Evolutionary conservation across 768 basidiomycete genomes (phyloP).

Genomic region (Termitomyces sp.): DNA sequence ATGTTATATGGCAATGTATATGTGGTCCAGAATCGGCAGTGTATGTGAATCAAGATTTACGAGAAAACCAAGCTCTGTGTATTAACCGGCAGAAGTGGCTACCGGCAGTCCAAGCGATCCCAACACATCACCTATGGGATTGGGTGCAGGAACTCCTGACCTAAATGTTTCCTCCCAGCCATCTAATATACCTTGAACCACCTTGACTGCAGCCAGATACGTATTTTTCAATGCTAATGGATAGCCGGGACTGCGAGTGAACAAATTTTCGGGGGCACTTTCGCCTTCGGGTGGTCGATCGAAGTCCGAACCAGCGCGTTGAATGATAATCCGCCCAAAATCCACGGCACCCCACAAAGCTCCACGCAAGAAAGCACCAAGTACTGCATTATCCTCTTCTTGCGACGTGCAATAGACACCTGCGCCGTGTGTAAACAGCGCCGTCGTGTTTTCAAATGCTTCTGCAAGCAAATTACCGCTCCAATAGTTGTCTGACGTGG

Average conservation of each 20-base stretch:
- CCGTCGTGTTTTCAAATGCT: too few relatives aligned
- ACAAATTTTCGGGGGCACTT: constrained; percentile 8
- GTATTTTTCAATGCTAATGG: constrained; percentile 6
- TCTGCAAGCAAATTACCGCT: too few relatives aligned
- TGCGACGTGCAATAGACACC: too few relatives aligned
- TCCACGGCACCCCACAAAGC: constrained; percentile 3
- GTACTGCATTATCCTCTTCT: too few relatives aligned
- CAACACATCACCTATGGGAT: constrained; percentile 8
- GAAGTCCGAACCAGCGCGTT: constrained; percentile 8
- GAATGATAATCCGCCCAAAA: constrained; percentile 1
- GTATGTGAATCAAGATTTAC: not conserved
- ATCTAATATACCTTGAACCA: constrained; percentile 7
- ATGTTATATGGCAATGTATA: too few relatives aligned
- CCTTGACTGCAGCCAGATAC: constrained; percentile 9
- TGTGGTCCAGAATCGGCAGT: too few relatives aligned
- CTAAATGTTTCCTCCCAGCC: constrained; percentile 7
- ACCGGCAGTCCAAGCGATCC: not conserved
- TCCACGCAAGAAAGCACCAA: too few relatives aligned
- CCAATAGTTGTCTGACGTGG: too few relatives aligned
- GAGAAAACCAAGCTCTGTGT: not conserved
- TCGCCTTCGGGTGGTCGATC: constrained; percentile 9
- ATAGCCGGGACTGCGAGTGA: constrained; percentile 2
- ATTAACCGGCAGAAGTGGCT: not conserved
- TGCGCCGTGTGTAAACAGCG: too few relatives aligned
- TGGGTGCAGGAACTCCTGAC: constrained; percentile 2